Evolutionary conservation across 495 filamentous ascomycete genomes (phyloP).

Genomic region (Clohesyomyces aquaticus): DNA sequence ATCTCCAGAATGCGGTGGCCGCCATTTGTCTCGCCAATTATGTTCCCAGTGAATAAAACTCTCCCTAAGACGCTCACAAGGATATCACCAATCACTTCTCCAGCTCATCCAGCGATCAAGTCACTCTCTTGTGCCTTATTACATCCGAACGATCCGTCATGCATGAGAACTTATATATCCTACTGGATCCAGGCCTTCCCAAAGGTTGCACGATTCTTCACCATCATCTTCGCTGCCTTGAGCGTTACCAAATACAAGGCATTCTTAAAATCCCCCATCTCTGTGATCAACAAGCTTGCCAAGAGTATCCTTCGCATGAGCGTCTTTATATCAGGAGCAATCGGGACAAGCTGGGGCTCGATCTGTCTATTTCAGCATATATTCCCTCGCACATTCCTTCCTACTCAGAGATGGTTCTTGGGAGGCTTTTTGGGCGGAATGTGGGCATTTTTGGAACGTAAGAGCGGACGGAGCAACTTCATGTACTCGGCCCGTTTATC

Average conservation of each 20-base stretch:
- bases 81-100: constrained; percentile 77
- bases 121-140: constrained; percentile 86
- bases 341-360: constrained; percentile 82
- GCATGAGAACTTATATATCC: constrained; percentile 79
- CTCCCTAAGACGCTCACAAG: constrained; percentile 66
- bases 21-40: constrained; percentile 85
- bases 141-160: constrained; percentile 87
- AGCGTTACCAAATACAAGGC: constrained; percentile 66
- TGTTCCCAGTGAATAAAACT: constrained; percentile 68
- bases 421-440: constrained; percentile 83
- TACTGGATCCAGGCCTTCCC: constrained; percentile 84
- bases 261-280: constrained; percentile 67
- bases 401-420: constrained; percentile 82
- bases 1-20: constrained; percentile 86
- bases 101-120: constrained; percentile 81
- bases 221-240: constrained; percentile 69
- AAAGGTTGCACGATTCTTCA: constrained; percentile 72
- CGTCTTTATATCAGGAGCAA: constrained; percentile 72
- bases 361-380: constrained; percentile 83
- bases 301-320: constrained; percentile 67
- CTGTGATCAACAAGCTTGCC: constrained; percentile 65
- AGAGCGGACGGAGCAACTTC: constrained; percentile 64
- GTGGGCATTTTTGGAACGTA: constrained; percentile 74
- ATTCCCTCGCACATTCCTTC: constrained; percentile 73
- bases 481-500: constrained; percentile 73